Conservation (phyloP, 2,329 filamentous ascomycete species). For the Pseudogymnoascus sp. region DNA sequence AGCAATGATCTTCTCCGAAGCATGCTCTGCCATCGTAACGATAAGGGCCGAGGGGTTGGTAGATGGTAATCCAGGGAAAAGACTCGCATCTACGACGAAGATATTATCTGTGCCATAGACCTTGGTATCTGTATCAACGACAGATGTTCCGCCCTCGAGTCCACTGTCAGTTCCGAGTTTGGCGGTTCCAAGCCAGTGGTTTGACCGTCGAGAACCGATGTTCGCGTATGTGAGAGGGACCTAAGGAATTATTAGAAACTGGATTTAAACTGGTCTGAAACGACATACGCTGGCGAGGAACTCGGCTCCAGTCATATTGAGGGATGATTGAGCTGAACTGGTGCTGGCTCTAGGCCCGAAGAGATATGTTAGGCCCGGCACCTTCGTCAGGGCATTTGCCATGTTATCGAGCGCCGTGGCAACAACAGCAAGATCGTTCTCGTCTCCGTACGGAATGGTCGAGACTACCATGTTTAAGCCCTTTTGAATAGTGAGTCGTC, state of each 20-base stretch:
- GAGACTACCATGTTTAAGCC: constrained; percentile 52
- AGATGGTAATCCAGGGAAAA: constrained; percentile 62
- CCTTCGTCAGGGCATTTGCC: constrained; percentile 44
- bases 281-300: background rate
- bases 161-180: constrained; percentile 55
- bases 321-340: constrained; percentile 33
- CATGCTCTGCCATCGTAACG: constrained; percentile 57
- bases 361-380: constrained; percentile 49
- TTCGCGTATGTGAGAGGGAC: background rate
- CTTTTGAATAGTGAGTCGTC: constrained; percentile 52
- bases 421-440: constrained; percentile 56
- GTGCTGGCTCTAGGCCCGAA: constrained; percentile 46
- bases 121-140: constrained; percentile 56
- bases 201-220: background rate
- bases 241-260: background rate
- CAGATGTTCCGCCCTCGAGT: constrained; percentile 44
- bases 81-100: constrained; percentile 60
- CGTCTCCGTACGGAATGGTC: constrained; percentile 52
- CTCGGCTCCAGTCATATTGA: background rate
- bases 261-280: background rate
- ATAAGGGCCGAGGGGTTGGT: constrained; percentile 62
- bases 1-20: constrained; percentile 44
- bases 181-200: constrained; percentile 51
- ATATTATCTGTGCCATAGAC: constrained; percentile 63
- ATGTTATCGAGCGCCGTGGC: constrained; percentile 56